Evolutionary conservation across 1,139 yeast genomes (phyloP).

Genomic region (Eremothecium gossypii): DNA sequence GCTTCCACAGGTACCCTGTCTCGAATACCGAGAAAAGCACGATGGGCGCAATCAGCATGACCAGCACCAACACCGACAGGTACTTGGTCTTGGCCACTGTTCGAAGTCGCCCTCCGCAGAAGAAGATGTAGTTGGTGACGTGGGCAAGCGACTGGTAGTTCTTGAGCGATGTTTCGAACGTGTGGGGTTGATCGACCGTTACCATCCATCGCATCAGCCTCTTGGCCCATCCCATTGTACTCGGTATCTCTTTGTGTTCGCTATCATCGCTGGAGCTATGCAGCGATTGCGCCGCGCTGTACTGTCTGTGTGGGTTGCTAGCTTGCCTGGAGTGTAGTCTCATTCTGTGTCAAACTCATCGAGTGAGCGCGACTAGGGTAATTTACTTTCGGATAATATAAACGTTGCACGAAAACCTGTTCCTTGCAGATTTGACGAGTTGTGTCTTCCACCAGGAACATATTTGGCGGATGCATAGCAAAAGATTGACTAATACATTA

Average conservation of each 20-base stretch:
- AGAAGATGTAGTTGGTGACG: slow-evolving; percentile 33
- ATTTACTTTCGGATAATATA: too few species aligned
- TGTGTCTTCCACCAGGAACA: too few species aligned
- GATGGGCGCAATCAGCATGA: slow-evolving; percentile 37
- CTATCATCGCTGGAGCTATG: too few species aligned
- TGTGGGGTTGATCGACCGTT: slow-evolving; percentile 18
- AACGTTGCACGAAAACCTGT: too few species aligned
- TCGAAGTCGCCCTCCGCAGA: slow-evolving; percentile 58
- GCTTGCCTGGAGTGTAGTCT: background rate
- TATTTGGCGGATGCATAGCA: too few species aligned
- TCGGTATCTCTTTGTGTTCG: too few species aligned
- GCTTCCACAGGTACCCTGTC: slow-evolving; percentile 18
- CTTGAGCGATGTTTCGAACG: slow-evolving; percentile 12
- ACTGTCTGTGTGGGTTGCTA: background rate
- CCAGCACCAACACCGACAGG: slow-evolving; percentile 31
- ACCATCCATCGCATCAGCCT: slow-evolving; percentile 19
- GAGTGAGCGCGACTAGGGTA: too few species aligned
- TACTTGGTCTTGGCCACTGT: slow-evolving; percentile 35
- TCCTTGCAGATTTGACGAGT: too few species aligned
- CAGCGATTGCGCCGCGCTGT: background rate
- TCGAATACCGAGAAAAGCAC: slow-evolving; percentile 44
- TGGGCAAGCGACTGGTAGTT: slow-evolving; percentile 19
- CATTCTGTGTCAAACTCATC: too few species aligned
- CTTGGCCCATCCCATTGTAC: background rate
- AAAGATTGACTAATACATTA: too few species aligned